phyloP scores from a whole-genome alignment of 495 filamentous ascomycete species.

The Astrocystis sublimbata region DNA sequence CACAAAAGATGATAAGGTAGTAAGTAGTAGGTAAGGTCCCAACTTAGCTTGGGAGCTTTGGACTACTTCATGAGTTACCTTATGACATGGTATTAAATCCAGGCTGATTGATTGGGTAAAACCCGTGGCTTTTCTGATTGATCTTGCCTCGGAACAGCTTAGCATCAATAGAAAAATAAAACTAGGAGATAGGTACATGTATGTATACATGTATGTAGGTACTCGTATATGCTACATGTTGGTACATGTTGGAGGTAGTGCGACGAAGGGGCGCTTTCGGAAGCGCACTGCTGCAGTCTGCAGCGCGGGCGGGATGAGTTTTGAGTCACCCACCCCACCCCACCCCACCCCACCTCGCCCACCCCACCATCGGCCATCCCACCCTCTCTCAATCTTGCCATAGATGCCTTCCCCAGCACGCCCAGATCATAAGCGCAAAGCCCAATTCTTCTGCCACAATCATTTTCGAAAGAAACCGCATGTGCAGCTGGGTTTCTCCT shows the following conservation, averaged over 20 bases:
- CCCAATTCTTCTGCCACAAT: not conserved
- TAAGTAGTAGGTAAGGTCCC: too few species aligned
- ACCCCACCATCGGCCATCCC: not conserved
- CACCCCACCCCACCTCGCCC: not conserved
- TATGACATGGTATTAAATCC: too few species aligned
- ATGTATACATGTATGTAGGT: not conserved
- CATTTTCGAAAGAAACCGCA: not conserved
- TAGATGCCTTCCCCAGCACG: too few species aligned
- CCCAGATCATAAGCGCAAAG: not conserved
- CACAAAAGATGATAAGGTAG: too few species aligned
- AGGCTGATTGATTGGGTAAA: too few species aligned
- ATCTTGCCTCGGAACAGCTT: too few species aligned
- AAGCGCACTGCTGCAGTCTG: constrained; percentile 1
- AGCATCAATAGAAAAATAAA: too few species aligned
- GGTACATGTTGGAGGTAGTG: not conserved
- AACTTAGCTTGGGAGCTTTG: too few species aligned
- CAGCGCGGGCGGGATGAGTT: not conserved
- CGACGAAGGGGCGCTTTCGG: not conserved
- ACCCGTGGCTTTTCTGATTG: too few species aligned
- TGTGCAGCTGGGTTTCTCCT: not conserved
- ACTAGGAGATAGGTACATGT: not conserved
- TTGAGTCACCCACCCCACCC: not conserved
- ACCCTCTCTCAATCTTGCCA: not conserved
- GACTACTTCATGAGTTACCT: too few species aligned
- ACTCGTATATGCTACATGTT: not conserved